Evolutionary conservation across 345 rosid species (phyloP).

Genomic region (Brassica napus): DNA sequence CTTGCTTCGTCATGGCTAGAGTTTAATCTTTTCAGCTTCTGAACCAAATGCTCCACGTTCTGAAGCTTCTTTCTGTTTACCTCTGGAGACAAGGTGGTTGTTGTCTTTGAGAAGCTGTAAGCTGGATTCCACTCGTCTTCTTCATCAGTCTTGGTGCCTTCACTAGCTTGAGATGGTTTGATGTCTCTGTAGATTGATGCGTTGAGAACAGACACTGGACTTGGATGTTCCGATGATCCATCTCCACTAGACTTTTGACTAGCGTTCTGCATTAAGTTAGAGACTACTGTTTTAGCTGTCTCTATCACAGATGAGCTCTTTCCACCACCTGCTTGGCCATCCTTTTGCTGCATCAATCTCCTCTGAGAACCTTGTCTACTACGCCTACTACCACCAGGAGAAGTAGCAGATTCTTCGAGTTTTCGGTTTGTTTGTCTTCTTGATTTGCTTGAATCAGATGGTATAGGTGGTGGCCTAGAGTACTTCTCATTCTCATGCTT

Average conservation of each 20-base stretch:
- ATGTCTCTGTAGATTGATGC: conserved; percentile 56
- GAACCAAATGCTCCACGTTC: conserved; percentile 78
- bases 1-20: conserved; percentile 83
- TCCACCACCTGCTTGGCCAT: conserved; percentile 51
- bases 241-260: conserved; percentile 48
- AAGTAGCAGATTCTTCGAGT: conserved; percentile 44
- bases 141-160: conserved; percentile 38
- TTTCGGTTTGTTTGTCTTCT: conserved; percentile 54
- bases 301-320: conserved; percentile 45
- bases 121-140: conserved; percentile 54
- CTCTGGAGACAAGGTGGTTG: conserved; percentile 54
- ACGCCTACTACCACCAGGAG: conserved; percentile 59
- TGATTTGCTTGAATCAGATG: conserved; percentile 58
- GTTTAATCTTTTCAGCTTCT: conserved; percentile 77
- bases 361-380: conserved; percentile 44
- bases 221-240: conserved; percentile 60
- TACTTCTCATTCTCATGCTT: conserved; percentile 64
- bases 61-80: conserved; percentile 75
- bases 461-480: conserved; percentile 68
- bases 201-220: conserved; percentile 90
- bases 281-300: conserved; percentile 41
- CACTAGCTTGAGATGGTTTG: conserved; percentile 43
- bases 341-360: conserved; percentile 44
- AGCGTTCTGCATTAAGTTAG: conserved; percentile 48
- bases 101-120: conserved; percentile 41